Percentiles rank a stretch among this genome's conserved stretches.
Evolutionary conservation across 2,329 filamentous ascomycete species (phyloP).

Genomic region (Aspergillus nomiae): DNA sequence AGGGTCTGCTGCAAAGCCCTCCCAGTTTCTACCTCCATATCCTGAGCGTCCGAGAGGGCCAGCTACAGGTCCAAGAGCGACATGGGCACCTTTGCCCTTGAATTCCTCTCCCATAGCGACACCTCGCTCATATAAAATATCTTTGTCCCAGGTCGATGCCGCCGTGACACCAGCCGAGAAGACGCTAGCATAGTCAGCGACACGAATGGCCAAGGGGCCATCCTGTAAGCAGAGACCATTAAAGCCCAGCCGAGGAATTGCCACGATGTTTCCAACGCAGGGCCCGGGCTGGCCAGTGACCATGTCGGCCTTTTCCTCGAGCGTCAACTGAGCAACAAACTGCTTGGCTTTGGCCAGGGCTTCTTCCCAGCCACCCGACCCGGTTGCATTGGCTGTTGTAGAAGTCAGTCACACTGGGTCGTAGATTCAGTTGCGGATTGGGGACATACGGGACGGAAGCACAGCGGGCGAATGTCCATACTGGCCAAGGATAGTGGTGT

Average conservation of each 20-base stretch:
- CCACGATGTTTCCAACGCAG: constrained; percentile 35
- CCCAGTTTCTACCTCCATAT: constrained; percentile 33
- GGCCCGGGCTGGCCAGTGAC: constrained; percentile 31
- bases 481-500: neutral
- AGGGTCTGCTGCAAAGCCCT: constrained; percentile 49
- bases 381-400: neutral
- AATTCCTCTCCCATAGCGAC: constrained; percentile 57
- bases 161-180: constrained; percentile 74
- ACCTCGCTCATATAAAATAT: constrained; percentile 56
- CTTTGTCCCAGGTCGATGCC: constrained; percentile 63
- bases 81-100: constrained; percentile 37
- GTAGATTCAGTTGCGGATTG: neutral
- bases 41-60: constrained; percentile 44
- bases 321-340: constrained; percentile 22
- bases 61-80: constrained; percentile 46
- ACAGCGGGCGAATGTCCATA: neutral
- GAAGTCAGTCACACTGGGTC: neutral
- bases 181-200: constrained; percentile 69
- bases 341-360: neutral
- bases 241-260: constrained; percentile 32
- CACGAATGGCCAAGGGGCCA: constrained; percentile 58
- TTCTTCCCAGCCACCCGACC: neutral
- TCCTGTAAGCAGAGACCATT: constrained; percentile 34
- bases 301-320: constrained; percentile 30
- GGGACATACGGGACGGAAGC: neutral